Percentiles rank a stretch among this genome's conserved stretches.
Evolutionary conservation across 148 eudicot genomes (phyloP).

Genomic region (Tetragonia tetragonoides): DNA sequence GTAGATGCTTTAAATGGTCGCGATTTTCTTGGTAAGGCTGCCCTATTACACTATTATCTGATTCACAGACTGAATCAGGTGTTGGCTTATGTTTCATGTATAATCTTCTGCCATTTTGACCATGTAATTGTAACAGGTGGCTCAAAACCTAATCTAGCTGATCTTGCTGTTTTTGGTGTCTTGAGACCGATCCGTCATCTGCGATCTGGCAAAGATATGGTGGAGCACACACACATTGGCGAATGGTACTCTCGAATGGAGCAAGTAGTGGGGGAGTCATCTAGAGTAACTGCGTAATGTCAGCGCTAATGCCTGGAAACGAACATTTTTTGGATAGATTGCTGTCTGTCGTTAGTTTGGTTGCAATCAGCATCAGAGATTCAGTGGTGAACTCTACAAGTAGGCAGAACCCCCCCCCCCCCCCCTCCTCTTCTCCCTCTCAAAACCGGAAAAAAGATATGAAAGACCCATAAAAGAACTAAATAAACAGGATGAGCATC

Average conservation of each 20-base stretch:
- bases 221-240: constrained; percentile 77
- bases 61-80: background rate
- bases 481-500: constrained; percentile 1
- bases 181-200: constrained; percentile 87
- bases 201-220: constrained; percentile 87
- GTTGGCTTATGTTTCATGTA: background rate
- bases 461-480: background rate
- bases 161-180: constrained; percentile 86
- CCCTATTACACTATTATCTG: background rate
- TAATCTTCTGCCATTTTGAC: constrained; percentile 4
- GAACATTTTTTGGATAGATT: background rate
- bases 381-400: background rate
- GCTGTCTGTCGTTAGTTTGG: background rate
- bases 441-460: background rate
- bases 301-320: background rate
- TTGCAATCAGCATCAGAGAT: background rate
- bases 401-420: background rate
- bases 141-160: constrained; percentile 74
- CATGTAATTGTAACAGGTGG: constrained; percentile 53
- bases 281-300: constrained; percentile 45
- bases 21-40: constrained; percentile 66
- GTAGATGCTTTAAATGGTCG: constrained; percentile 87
- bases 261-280: constrained; percentile 52
- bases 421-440: background rate
- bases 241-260: constrained; percentile 93